Base-by-base conservation (phyloP, 495 filamentous ascomycete genomes). In the Annulohypoxylon bovei region DNA sequence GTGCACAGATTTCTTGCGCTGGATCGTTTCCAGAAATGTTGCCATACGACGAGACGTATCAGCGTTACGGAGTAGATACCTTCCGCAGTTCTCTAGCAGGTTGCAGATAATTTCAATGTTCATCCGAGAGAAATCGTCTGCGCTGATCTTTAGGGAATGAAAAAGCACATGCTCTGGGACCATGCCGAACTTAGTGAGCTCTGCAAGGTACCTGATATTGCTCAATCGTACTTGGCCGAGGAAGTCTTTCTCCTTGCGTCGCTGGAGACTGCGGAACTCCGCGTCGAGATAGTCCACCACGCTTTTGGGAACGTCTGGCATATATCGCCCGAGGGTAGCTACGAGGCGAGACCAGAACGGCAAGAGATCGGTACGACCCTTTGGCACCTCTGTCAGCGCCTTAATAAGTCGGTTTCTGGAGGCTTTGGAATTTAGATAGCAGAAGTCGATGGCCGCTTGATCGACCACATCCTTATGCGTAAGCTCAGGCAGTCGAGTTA, bases 91-190 rank as follows among this genome's bases (percentile, higher is more conserved):
- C 81, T 99, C 95, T 6, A 99, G 85, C n/a, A 98, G 83, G 71
- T 96, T 94, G 71, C 94, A 95, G 68, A 98, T 97, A 71, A 99
- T 97, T 77, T 99, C 96, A 65, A 99, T 96, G 73, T 98, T 98
- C 89, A 97, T 96, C 68, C 94, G 88, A 7, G 97, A 97, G 71
- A 99, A 98, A 67, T 99, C 95, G 72, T 99, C 96, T 5, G 98
- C 82, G 65, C 95, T 95, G 72, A 99, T 94, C 78, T 97, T 98
- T 66, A 99, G 87, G 79, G 95, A 98, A 72, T 99, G 96, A 80
- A 99, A 99, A 62, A 98, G 95, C 70, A 98, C 94, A 77, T 99
- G 95, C 79, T 99, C 95, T 7, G 95, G 96, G 20, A 99, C 94
- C 27, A 98, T 93, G 40, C 95, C 95, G 76, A 98, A 99, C 73